Evolutionary conservation across 495 filamentous ascomycete genomes (phyloP).

Genomic region (Podospora pseudopauciseta): DNA sequence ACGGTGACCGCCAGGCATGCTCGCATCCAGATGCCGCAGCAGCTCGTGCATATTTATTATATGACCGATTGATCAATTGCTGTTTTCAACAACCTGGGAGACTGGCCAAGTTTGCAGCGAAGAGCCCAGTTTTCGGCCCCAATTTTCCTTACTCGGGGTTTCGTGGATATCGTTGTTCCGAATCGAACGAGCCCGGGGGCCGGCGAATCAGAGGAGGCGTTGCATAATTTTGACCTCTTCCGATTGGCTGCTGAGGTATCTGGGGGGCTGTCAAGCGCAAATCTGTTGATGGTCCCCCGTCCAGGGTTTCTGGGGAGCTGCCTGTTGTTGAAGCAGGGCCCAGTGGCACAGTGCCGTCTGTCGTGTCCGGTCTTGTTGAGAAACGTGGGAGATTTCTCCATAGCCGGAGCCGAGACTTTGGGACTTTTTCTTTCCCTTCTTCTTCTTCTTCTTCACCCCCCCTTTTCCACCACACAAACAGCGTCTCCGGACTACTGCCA

Average conservation of each 20-base stretch:
- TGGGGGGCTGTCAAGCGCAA: conserved; percentile 18
- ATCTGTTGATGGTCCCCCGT: background rate
- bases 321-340: background rate
- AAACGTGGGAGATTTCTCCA: conserved; percentile 14
- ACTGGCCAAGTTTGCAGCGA: background rate
- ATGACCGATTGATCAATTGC: background rate
- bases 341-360: conserved; percentile 12
- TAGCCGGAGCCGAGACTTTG: conserved; percentile 11
- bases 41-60: background rate
- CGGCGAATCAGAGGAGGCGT: conserved; percentile 20
- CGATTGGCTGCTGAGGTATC: conserved; percentile 18
- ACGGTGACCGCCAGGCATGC: background rate
- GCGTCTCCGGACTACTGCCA: background rate
- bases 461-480: conserved; percentile 11
- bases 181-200: conserved; percentile 17
- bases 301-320: conserved; percentile 5
- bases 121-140: background rate
- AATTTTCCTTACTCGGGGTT: conserved; percentile 6
- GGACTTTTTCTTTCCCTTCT: conserved; percentile 16
- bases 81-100: background rate
- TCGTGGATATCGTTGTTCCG: conserved; percentile 17
- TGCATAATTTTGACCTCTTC: conserved; percentile 11
- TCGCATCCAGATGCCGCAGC: background rate
- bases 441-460: conserved; percentile 16
- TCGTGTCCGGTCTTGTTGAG: conserved; percentile 11